phyloP scores from a whole-genome alignment of 805 yeast species.

The Kodamaea sagamina region DNA sequence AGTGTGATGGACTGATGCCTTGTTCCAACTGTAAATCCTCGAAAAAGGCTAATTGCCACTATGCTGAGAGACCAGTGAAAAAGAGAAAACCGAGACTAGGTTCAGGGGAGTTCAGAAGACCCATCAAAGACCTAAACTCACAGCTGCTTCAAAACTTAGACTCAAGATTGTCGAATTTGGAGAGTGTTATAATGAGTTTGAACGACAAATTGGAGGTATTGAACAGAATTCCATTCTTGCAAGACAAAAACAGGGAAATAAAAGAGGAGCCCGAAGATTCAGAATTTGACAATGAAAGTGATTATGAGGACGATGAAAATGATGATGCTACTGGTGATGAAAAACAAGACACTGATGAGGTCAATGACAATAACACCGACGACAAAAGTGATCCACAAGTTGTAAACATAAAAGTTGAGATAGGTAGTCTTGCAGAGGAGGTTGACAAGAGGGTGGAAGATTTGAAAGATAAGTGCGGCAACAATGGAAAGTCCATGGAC shows the following conservation, averaged over 20 bases:
- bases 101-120: slow-evolving; percentile 1
- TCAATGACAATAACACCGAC: not conserved
- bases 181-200: slow-evolving; percentile 21
- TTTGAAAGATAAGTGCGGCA: not conserved
- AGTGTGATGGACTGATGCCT: slow-evolving; percentile 34
- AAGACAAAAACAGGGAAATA: not conserved
- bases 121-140: not conserved
- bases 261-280: not conserved
- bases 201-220: slow-evolving; percentile 22
- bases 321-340: slow-evolving; percentile 14
- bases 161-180: slow-evolving; percentile 24
- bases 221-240: slow-evolving; percentile 1
- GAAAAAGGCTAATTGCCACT: slow-evolving; percentile 24
- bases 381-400: not conserved
- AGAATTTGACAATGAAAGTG: slow-evolving; percentile 3
- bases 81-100: slow-evolving; percentile 7
- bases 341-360: not conserved
- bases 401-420: not conserved
- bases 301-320: slow-evolving; percentile 14
- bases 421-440: not conserved
- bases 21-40: slow-evolving; percentile 29
- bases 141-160: slow-evolving; percentile 21
- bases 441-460: not conserved
- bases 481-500: slow-evolving; percentile 7
- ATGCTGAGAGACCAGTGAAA: slow-evolving; percentile 21